Evolutionary conservation across 1,284 basidiomycete genomes (phyloP), one percentile per base, ranked within the genome.

Genomic region (Puccinia triticina): DNA sequence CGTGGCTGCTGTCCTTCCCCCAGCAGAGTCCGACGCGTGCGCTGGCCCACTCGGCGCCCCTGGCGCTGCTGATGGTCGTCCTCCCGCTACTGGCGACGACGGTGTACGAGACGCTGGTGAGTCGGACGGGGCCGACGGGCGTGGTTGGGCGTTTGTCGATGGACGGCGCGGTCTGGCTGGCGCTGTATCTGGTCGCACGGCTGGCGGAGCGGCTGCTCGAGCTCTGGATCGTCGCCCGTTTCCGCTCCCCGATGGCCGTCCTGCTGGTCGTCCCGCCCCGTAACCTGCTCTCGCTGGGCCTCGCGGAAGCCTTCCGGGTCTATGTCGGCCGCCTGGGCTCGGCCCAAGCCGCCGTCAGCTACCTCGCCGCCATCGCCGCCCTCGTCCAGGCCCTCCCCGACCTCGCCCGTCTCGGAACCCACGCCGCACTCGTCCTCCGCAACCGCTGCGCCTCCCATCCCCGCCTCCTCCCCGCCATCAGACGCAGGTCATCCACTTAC

Each of bases 171-270:
- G 91, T 64, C 87, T 91, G 86, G 85, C 53, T 89, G 89, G 29
- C 92, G 92, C 0, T 89, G 90, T 78, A 91, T 92, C 83, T 91
- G 91, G 84, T 88, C 93, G n/a, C 92, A 90, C 90, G 5, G 82
- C 80, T 92, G 34, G 89, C 91, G 75, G 92, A 92, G 18, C 89
- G 92, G 43, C 91, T 92, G 73, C 92, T 92, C 0, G 92, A 92
- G 61, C 85, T 93, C 40, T 93, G 94, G 89, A 93, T 95, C 86
- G 91, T 94, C 87, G 11, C 11, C 18, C 57, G 43, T 40, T 74
- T 77, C 29, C 29, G 40, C 64, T 66, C 71, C 2, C 69, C 78
- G 12, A 69, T 73, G 14, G 50, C 69, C 26, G 10, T 81, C 55
- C 8, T 73, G 1, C 32, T 81, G 23, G 14, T 73, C 46, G 29